Evolutionary conservation across 2,329 filamentous ascomycete species (phyloP), one percentile per base, ranked within the genome.

Genomic region (Neoscytalidium dimidiatum): DNA sequence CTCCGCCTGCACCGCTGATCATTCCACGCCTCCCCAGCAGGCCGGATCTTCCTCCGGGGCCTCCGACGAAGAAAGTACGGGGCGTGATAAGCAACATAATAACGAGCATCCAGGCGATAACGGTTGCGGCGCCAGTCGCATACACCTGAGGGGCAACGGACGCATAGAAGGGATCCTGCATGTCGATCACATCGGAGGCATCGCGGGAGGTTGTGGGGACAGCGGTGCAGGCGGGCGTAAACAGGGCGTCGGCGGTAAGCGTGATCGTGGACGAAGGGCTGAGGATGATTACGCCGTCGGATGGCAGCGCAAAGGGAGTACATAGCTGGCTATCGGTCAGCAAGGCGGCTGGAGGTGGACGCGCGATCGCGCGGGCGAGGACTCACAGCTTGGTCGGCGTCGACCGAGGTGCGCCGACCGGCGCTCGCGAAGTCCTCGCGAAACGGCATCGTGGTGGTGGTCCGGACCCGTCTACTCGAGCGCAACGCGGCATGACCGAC

Each of bases 81-180:
- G 94, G 94, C 0, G 93, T 96, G 71, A 97, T 93, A 74, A 97
- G 87, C 41, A 98, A 88, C 86, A 97, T 96, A 68, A 97, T 92
- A 70, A 97, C 90, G 52, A 98, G 87, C 75, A 96, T 90, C 79
- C 96, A 98, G 56, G 93, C 90, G 57, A 96, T 90, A 64, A 97
- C 90, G 0, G 94, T 98, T 19, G 92, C 92, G 17, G 93, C 92
- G 64, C 93, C 93, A 62, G 98, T 90, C 51, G 94, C 94, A 74
- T 97, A 99, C 72, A 92, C 90, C 78, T 96, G 93, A 14, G 95
- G 94, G 49, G 95, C 94, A 21, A 92, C 93, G 41, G 94, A 97
- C 63, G 94, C 90, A 78, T 96, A 97, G 78, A 99, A 99, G 8
- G 93, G 93, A 72, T 96, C 92, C 68, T 87, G 85, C 63, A 92